Base-by-base conservation (phyloP, 371 early-diverging fungal species). In the Capillidium rhysosporum region DNA sequence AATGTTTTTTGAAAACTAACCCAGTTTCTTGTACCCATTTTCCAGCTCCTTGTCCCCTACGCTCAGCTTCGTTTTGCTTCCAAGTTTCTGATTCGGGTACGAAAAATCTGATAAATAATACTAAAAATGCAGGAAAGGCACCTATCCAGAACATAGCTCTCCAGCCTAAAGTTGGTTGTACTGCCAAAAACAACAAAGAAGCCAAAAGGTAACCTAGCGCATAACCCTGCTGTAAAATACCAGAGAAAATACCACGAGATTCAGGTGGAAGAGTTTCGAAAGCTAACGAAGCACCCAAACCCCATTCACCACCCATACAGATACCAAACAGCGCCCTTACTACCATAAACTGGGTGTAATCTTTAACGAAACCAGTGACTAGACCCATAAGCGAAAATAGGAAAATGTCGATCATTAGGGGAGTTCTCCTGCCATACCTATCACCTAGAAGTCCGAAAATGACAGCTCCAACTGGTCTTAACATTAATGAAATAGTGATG, bases 301-400 rank as follows among this genome's bases (percentile, higher is more conserved):
- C 84, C 84, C 84, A 84, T 59, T 78, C 80, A 30, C 81, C 84
- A 34, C 84, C 84, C 77, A 81, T 77, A 14, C 73, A 67, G 45
- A 83, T 73, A 21, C 80, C 80, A 62, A 79, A 83, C 3, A 83
- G 49, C 5, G 74, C 73, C 39, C 80, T 73, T 14, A 80, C 58
- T 3, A 63, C 60, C 25, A 69, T 52, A 25, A 72, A 68, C 18
- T 59, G 64, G 8, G 65, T 57, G 1, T 77, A 65, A 57, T 74
- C 78, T 2, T 65, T 69, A 1, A 79, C 66, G 54, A 82, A 84
- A 0, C 82, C 84, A 39, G 79, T 74, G 1, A 69, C 72, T 55
- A 82, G 67, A 55, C 80, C 77, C 40, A 82, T 65, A 10, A 77
- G 28, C 0, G 80, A 75, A 49, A 72, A 79, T 40, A 83, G 52